Evolutionary conservation across 176 grass and related monocot genomes (phyloP), one percentile per base, ranked within the genome.

Genomic region (Tuctoria greenei): DNA sequence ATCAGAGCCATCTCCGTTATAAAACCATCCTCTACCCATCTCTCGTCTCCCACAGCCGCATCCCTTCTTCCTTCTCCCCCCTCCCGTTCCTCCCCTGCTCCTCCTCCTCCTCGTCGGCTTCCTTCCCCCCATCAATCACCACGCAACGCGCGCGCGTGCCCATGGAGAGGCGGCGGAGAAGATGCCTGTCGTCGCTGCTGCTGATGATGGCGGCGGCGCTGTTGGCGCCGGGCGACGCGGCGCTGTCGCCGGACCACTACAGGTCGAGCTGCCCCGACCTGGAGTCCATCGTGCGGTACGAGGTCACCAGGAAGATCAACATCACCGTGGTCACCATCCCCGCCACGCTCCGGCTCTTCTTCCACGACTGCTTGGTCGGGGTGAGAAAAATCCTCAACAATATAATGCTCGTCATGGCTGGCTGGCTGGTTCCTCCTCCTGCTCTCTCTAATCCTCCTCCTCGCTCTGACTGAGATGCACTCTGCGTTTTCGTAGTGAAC

Each of bases 361-460:
- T 97, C 88, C 93, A 97, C 59, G 93, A 97, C 72, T 97, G 93
- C 88, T 38, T 97, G 28, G 86, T 82, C 23, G 61, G 86, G 86
- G 93, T 93, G 74, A 87, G 84, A n/a, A 10, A 47, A 14, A n/a
- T n/a, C n/a, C n/a, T n/a, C n/a, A n/a, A n/a, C n/a, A n/a, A n/a
- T n/a, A 11, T 15, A 25, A 36, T 5, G 12, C 66, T 4, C 11
- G 21, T 44, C n/a, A n/a, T n/a, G n/a, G n/a, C n/a, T n/a, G n/a
- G n/a, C n/a, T n/a, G n/a, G n/a, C n/a, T n/a, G n/a, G n/a, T n/a
- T n/a, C n/a, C n/a, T n/a, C n/a, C n/a, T n/a, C n/a, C n/a, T n/a
- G n/a, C n/a, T n/a, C n/a, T n/a, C n/a, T n/a, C n/a, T n/a, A n/a
- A n/a, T n/a, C n/a, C n/a, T n/a, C n/a, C n/a, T n/a, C n/a, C n/a